These are phyloP conservation scores for Stylonectria norvegica DNA, from an alignment of 2,329 filamentous ascomycete genomes.

Conservation along the genomic window DNA sequence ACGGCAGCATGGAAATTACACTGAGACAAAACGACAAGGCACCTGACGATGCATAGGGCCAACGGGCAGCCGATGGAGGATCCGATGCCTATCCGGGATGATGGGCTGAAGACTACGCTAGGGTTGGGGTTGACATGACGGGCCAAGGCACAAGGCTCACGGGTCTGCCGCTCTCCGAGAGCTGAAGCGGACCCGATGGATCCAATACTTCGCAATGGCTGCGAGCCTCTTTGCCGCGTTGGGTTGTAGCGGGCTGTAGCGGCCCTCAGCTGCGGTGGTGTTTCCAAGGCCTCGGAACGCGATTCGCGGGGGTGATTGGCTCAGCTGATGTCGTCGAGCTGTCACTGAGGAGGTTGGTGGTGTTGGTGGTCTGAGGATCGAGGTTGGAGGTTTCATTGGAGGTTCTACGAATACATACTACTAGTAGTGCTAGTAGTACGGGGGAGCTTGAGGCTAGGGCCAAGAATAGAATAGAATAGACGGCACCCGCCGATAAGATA, in stretches of 20 bases:
- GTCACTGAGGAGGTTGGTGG: conserved; percentile 1
- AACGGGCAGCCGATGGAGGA: conserved; percentile 1
- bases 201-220: background rate
- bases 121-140: too few species aligned
- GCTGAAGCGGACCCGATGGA: background rate
- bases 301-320: background rate
- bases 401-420: too few species aligned
- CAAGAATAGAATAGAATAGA: background rate
- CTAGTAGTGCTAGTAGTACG: too few species aligned
- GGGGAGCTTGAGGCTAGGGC: too few species aligned
- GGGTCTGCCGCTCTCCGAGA: background rate
- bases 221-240: background rate
- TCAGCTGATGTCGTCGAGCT: background rate
- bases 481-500: conserved; percentile 25
- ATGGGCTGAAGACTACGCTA: too few species aligned
- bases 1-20: conserved; percentile 16
- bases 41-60: conserved; percentile 8
- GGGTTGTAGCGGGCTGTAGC: background rate
- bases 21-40: conserved; percentile 12
- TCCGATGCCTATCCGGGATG: too few species aligned
- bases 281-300: too few species aligned
- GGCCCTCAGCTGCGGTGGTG: background rate
- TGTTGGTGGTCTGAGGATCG: too few species aligned
- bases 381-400: too few species aligned
- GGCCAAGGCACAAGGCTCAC: background rate